A percentile compares a stretch with the other conserved stretches of the same genome.
These are phyloP conservation scores for Agastache rugosa DNA, from an alignment of 257 asterid species.

Conservation along the genomic window DNA sequence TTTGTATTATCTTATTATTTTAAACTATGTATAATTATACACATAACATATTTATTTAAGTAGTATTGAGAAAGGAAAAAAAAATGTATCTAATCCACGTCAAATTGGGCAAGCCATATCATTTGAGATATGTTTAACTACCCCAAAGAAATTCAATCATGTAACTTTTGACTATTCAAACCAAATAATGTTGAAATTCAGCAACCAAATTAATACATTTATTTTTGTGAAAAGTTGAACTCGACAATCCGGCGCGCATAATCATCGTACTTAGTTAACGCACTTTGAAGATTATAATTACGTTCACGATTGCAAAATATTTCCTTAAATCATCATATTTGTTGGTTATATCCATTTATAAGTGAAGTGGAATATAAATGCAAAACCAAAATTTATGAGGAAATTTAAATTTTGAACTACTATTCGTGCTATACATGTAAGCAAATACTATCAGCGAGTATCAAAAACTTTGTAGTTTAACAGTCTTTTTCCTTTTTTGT, in stretches of 20 bases:
- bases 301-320: neutral
- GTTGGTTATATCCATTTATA: neutral
- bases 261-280: neutral
- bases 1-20: too few species aligned
- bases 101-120: conserved; percentile 11
- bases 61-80: neutral
- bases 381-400: neutral
- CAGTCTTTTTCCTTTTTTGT: too few species aligned
- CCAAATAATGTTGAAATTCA: neutral
- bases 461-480: too few species aligned
- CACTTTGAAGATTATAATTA: neutral
- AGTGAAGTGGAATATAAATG: too few species aligned
- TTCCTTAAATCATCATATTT: neutral
- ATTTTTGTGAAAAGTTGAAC: neutral
- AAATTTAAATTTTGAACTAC: neutral
- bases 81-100: too few species aligned
- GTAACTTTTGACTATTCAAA: neutral
- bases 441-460: too few species aligned
- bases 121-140: conserved; percentile 2
- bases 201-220: neutral
- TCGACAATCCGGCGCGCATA: neutral
- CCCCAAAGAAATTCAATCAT: neutral
- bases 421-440: too few species aligned
- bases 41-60: neutral
- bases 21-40: too few species aligned